Evolutionary conservation across 208 protist genomes (phyloP).

Genomic region (Crithidia sp.): DNA sequence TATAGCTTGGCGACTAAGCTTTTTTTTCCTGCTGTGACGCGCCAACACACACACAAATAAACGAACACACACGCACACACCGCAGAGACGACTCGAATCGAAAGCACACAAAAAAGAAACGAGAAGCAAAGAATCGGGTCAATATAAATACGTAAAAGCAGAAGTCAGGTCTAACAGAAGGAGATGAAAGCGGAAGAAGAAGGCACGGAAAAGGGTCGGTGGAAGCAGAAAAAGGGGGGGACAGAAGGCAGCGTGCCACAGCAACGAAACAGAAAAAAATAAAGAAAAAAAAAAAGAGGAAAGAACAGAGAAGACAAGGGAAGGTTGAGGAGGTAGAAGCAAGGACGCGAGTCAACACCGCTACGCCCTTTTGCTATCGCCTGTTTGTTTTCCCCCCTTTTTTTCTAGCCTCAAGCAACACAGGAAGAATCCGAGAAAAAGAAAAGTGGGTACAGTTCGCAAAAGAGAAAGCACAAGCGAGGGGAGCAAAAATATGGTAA

Average conservation of each 20-base stretch:
- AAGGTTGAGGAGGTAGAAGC: no score
- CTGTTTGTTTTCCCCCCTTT: not conserved
- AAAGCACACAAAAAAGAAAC: not conserved
- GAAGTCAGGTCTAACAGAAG: not conserved
- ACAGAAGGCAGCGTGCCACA: not conserved
- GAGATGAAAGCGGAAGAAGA: slow-evolving; percentile 13
- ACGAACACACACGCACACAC: not conserved
- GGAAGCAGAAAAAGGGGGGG: slow-evolving; percentile 2
- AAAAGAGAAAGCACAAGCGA: not conserved
- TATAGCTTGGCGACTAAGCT: no score
- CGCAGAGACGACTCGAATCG: no score
- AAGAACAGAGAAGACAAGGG: not conserved
- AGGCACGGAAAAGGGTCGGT: not conserved
- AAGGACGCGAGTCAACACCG: no score
- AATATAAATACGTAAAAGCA: no score
- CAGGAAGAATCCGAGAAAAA: not conserved
- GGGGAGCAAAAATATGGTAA: no score
- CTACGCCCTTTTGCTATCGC: no score
- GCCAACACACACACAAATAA: no score
- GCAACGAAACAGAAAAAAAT: slow-evolving; percentile 11
- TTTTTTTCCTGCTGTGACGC: no score
- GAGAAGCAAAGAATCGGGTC: not conserved
- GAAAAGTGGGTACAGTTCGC: not conserved
- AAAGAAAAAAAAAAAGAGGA: slow-evolving; percentile 4
- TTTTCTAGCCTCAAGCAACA: not conserved